Evolutionary conservation across 495 filamentous ascomycete genomes (phyloP).

Genomic region (Xylaria longipes): DNA sequence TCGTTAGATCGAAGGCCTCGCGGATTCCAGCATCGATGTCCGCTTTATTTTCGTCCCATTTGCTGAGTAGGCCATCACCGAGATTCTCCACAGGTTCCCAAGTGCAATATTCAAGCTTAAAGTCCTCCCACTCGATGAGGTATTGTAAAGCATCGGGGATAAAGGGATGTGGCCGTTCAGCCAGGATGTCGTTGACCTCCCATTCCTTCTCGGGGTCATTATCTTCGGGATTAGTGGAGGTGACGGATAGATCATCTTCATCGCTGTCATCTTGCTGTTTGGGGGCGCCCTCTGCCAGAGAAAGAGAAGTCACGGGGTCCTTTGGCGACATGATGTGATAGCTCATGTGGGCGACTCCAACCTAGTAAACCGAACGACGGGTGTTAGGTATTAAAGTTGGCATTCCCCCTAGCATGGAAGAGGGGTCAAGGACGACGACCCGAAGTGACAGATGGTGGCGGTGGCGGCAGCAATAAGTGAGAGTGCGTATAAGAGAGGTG

Average conservation of each 20-base stretch:
- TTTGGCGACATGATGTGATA: constrained; percentile 6
- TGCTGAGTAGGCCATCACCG: constrained; percentile 50
- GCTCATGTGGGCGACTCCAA: neutral
- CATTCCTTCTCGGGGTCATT: constrained; percentile 52
- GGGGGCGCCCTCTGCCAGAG: constrained; percentile 4
- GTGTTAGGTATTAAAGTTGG: neutral
- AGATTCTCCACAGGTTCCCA: constrained; percentile 71
- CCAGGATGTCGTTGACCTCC: constrained; percentile 57
- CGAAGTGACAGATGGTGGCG: neutral
- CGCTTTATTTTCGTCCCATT: constrained; percentile 62
- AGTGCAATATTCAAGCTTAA: constrained; percentile 59
- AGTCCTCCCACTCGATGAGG: constrained; percentile 73
- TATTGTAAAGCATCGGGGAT: constrained; percentile 54
- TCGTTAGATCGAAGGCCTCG: constrained; percentile 56
- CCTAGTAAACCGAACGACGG: neutral
- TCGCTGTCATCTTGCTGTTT: constrained; percentile 39
- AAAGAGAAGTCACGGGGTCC: neutral
- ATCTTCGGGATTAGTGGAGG: constrained; percentile 61
- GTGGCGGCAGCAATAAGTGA: neutral
- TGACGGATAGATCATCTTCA: constrained; percentile 66
- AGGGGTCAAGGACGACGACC: neutral
- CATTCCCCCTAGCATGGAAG: neutral
- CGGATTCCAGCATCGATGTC: constrained; percentile 50
- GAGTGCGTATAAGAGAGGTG: neutral
- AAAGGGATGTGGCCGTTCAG: constrained; percentile 48